A percentile compares a stretch with the other conserved stretches of the same genome.
phyloP scores from a whole-genome alignment of 2,329 filamentous ascomycete genomes.

The Botrytis byssoidea region DNA sequence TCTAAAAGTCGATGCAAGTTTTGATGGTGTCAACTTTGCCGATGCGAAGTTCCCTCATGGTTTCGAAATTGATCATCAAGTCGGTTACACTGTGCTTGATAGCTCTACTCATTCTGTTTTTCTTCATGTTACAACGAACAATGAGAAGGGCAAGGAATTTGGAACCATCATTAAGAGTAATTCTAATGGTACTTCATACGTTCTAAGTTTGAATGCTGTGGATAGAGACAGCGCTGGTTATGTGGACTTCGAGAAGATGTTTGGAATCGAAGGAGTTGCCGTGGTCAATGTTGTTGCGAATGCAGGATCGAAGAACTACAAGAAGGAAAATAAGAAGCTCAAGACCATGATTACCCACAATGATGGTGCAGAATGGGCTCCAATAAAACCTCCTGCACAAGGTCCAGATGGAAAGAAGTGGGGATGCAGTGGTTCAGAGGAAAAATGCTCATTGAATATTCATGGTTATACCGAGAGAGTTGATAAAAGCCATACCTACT shows the following conservation, averaged over 20 bases:
- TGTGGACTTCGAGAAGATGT: conserved; percentile 96
- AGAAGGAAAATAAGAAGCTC: conserved; percentile 70
- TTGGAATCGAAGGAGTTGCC: conserved; percentile 84
- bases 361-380: conserved; percentile 84
- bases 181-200: conserved; percentile 94
- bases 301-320: conserved; percentile 51
- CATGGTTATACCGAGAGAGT: conserved; percentile 92
- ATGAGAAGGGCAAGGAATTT: conserved; percentile 62
- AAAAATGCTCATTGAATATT: conserved; percentile 82
- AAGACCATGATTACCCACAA: conserved; percentile 95
- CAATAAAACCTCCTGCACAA: conserved; percentile 68
- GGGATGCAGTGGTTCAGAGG: conserved; percentile 61
- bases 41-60: conserved; percentile 82
- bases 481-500: conserved; percentile 82
- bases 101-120: conserved; percentile 94
- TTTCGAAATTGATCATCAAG: conserved; percentile 74
- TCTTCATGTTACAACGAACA: conserved; percentile 82
- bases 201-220: conserved; percentile 75
- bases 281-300: conserved; percentile 86
- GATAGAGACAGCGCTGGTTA: conserved; percentile 76
- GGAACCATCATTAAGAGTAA: conserved; percentile 97
- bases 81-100: conserved; percentile 88
- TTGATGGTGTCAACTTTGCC: conserved; percentile 82
- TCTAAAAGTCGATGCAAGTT: conserved; percentile 75
- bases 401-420: conserved; percentile 71